Conservation (phyloP, 2,329 filamentous ascomycete genomes). For the Phaeosphaeria sp. region DNA sequence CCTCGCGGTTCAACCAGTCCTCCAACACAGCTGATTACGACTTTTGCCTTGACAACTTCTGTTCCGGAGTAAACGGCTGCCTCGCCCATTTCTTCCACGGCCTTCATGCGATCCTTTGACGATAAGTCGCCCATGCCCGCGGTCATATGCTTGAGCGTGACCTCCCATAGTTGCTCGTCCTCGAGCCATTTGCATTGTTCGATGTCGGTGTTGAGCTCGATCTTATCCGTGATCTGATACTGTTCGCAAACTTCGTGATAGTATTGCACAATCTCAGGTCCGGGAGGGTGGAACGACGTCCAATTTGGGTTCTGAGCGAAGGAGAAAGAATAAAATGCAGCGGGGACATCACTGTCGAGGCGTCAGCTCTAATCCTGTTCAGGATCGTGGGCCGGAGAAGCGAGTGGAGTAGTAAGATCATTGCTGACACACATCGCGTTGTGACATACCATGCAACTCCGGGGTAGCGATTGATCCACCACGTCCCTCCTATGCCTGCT, state of each 20-base stretch:
- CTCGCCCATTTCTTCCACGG: conserved; percentile 54
- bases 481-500: conserved; percentile 67
- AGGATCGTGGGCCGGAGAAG: neutral
- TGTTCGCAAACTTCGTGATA: conserved; percentile 61
- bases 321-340: conserved; percentile 63
- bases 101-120: conserved; percentile 53
- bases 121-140: conserved; percentile 63
- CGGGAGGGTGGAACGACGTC: conserved; percentile 58
- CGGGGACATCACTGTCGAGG: conserved; percentile 53
- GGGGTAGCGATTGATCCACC: conserved; percentile 68
- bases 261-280: conserved; percentile 60
- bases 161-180: conserved; percentile 62
- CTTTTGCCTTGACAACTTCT: conserved; percentile 61
- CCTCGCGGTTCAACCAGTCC: conserved; percentile 62
- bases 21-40: conserved; percentile 63
- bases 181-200: conserved; percentile 60
- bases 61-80: conserved; percentile 57
- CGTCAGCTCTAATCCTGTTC: conserved; percentile 15
- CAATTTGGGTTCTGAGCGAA: conserved; percentile 62
- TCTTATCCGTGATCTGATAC: conserved; percentile 63
- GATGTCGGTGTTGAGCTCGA: conserved; percentile 66
- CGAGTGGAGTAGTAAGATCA: neutral
- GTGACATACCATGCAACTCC: conserved; percentile 44
- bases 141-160: conserved; percentile 58
- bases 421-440: neutral